Evolutionary conservation across 192 early-diverging fungal species (phyloP).

Genomic region (Ambispora gerdemannii): DNA sequence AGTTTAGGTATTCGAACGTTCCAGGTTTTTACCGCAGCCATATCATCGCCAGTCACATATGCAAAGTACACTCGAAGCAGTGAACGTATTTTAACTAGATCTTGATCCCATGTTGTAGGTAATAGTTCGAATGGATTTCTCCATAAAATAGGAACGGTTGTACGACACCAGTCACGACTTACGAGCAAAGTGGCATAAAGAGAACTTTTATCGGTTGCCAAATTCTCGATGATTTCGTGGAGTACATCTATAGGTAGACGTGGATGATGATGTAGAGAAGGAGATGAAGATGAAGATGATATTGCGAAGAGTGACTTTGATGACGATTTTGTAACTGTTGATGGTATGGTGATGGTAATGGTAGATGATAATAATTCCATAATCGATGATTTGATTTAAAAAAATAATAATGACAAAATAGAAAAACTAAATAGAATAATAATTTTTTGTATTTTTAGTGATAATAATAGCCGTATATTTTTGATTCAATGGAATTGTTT

Average conservation of each 20-base stretch:
- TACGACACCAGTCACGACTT: not conserved
- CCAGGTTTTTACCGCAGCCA: not conserved
- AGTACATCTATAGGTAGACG: not conserved
- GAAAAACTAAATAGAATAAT: too few relatives aligned
- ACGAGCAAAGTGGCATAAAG: not conserved
- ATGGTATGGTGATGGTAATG: too few relatives aligned
- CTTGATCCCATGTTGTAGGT: not conserved
- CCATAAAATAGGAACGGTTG: not conserved
- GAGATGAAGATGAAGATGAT: too few relatives aligned
- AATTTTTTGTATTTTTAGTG: too few relatives aligned
- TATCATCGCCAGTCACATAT: not conserved
- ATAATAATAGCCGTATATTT: too few relatives aligned
- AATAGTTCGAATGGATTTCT: not conserved
- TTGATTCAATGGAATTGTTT: too few relatives aligned
- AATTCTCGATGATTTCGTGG: not conserved
- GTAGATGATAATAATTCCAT: too few relatives aligned
- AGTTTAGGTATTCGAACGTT: not conserved
- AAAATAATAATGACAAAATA: too few relatives aligned
- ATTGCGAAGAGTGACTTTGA: too few relatives aligned
- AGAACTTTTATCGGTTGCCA: not conserved
- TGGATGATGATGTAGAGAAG: too few relatives aligned
- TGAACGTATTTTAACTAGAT: not conserved
- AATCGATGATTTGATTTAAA: too few relatives aligned
- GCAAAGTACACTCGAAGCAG: not conserved
- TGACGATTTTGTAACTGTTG: too few relatives aligned